These are phyloP conservation scores for Wallacemonas collosoma DNA, from an alignment of 208 protist genomes.

Conservation along the genomic window DNA sequence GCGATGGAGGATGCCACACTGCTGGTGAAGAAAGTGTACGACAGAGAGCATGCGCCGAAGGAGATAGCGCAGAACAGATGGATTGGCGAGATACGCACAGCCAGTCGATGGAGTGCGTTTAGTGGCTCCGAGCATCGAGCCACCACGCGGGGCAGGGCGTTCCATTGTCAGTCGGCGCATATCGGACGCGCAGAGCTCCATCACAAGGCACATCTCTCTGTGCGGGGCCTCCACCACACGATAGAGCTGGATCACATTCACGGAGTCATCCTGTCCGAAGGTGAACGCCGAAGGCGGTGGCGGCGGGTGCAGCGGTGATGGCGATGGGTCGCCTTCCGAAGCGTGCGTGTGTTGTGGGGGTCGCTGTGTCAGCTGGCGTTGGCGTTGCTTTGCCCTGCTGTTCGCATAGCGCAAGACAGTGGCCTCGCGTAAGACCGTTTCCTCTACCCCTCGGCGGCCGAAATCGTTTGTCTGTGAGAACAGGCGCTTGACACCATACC, in stretches of 20 bases:
- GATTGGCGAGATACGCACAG: not conserved
- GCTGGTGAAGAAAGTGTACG: conserved; percentile 68
- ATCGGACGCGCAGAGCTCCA: conserved; percentile 73
- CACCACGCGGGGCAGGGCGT: not conserved
- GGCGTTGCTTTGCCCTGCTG: conserved; percentile 8
- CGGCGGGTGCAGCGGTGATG: not conserved
- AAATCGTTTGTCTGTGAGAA: conserved; percentile 77
- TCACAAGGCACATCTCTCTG: conserved; percentile 77
- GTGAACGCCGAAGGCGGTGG: not conserved
- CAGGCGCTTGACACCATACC: conserved; percentile 77
- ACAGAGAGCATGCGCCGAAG: conserved; percentile 72
- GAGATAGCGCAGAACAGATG: conserved; percentile 64
- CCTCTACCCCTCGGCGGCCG: conserved; percentile 63
- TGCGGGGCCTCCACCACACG: conserved; percentile 80
- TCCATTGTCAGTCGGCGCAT: conserved; percentile 49
- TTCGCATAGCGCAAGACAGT: conserved; percentile 59
- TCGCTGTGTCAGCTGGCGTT: not conserved
- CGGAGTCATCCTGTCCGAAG: conserved; percentile 27
- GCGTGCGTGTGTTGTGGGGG: conserved; percentile 7
- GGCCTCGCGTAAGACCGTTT: conserved; percentile 75
- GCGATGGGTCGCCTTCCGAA: too few species aligned
- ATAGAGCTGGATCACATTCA: conserved; percentile 46
- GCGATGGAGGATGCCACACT: conserved; percentile 80
- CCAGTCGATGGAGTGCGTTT: not conserved
- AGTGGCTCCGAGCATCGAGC: not conserved